phyloP scores from a whole-genome alignment of 1,284 basidiomycete genomes.

The Irpex sp. region DNA sequence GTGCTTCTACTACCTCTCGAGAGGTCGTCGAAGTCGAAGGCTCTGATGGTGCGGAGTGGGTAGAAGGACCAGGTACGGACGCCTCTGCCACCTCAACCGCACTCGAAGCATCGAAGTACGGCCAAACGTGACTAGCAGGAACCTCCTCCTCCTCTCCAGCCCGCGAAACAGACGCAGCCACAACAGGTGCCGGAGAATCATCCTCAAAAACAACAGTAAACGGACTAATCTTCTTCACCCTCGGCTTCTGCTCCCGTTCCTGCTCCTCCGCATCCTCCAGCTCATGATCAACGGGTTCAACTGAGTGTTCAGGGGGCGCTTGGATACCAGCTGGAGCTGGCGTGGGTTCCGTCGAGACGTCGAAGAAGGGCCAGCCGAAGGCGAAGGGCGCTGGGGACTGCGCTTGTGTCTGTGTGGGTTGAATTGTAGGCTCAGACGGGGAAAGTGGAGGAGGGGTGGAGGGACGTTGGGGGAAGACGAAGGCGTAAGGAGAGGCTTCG shows the following conservation, averaged over 20 bases:
- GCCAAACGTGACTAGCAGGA: not conserved
- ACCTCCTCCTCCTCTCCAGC: not conserved
- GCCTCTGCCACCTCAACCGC: not conserved
- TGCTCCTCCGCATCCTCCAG: not conserved
- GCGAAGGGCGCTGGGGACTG: slow-evolving; percentile 1
- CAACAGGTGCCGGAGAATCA: not conserved
- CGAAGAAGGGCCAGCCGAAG: slow-evolving; percentile 22
- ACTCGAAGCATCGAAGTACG: not conserved
- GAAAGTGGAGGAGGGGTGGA: not conserved
- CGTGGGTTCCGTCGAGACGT: slow-evolving; percentile 7
- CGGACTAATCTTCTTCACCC: slow-evolving; percentile 3
- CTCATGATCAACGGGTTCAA: not conserved
- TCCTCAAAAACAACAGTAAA: slow-evolving; percentile 20
- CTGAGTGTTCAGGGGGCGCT: not conserved
- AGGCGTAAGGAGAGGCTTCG: not conserved
- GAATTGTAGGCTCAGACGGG: not conserved
- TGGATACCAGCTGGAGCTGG: not conserved
- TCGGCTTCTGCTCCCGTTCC: not conserved
- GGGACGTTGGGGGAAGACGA: slow-evolving; percentile 11
- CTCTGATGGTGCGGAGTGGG: too few species aligned
- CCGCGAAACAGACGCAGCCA: too few species aligned
- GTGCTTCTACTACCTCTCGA: too few species aligned
- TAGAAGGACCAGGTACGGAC: not conserved
- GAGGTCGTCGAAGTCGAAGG: too few species aligned
- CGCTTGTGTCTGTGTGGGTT: not conserved